phyloP scores from a whole-genome alignment of 73 alveolate genomes.

The Diophrys sp. region DNA sequence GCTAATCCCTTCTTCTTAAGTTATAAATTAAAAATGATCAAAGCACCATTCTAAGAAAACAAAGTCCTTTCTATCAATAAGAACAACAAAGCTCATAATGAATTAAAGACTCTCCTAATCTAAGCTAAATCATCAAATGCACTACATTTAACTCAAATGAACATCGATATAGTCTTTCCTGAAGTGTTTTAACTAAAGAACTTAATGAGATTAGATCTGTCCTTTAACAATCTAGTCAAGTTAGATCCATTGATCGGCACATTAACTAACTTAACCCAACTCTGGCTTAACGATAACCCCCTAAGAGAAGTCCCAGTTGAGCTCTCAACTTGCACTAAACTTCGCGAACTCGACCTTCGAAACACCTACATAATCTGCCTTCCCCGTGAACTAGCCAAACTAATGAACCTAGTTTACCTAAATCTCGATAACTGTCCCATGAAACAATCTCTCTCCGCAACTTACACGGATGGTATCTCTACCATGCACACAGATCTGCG shows the following conservation, averaged over 20 bases:
- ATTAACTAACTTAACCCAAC: constrained; percentile 12
- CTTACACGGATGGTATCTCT: constrained; percentile 34
- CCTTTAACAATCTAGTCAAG: constrained; percentile 47
- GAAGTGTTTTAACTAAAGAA: constrained; percentile 40
- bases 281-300: constrained; percentile 57
- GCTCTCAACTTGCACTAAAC: constrained; percentile 35
- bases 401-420: constrained; percentile 27
- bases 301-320: constrained; percentile 51
- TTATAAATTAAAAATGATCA: constrained; percentile 24
- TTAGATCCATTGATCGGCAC: constrained; percentile 27
- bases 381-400: constrained; percentile 44
- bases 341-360: constrained; percentile 37
- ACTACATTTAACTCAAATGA: constrained; percentile 47
- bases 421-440: constrained; percentile 49
- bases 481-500: constrained; percentile 42
- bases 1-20: neutral
- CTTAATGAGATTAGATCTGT: constrained; percentile 36
- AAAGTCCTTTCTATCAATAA: constrained; percentile 21
- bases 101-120: constrained; percentile 17
- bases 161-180: constrained; percentile 37
- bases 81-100: constrained; percentile 36
- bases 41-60: constrained; percentile 27
- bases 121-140: constrained; percentile 28
- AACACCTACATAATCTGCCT: constrained; percentile 40
- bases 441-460: constrained; percentile 24